These are phyloP conservation scores for Nemania serpens DNA, from an alignment of 2,329 filamentous ascomycete species.

Conservation along the genomic window DNA sequence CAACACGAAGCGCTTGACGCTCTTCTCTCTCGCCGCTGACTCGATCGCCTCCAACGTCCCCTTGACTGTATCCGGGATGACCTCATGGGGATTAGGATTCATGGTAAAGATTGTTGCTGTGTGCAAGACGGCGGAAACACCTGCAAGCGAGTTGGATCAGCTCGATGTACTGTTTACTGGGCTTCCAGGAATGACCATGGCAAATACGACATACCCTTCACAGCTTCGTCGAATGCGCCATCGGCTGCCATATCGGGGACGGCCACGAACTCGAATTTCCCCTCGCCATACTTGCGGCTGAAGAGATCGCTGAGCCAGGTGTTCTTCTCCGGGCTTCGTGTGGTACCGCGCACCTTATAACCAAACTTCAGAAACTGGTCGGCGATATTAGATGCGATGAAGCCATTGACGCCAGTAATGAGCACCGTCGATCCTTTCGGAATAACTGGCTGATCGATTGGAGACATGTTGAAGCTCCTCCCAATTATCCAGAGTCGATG, in stretches of 20 bases:
- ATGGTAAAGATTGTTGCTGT: slow-evolving; percentile 25
- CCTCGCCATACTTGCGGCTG: slow-evolving; percentile 28
- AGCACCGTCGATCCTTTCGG: slow-evolving; percentile 43
- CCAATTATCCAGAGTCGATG: too few species aligned
- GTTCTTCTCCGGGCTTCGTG: slow-evolving; percentile 24
- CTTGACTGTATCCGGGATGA: slow-evolving; percentile 12
- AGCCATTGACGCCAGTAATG: slow-evolving; percentile 49
- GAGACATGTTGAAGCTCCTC: slow-evolving; percentile 8
- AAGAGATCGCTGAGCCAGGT: slow-evolving; percentile 30
- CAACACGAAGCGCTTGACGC: slow-evolving; percentile 33
- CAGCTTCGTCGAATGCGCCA: slow-evolving; percentile 27
- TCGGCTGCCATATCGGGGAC: slow-evolving; percentile 27
- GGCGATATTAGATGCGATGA: slow-evolving; percentile 47
- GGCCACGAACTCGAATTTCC: slow-evolving; percentile 26
- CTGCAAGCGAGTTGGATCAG: not conserved
- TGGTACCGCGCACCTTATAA: slow-evolving; percentile 48
- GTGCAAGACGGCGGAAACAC: slow-evolving; percentile 30
- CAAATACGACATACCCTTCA: slow-evolving; percentile 18
- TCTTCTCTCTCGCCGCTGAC: slow-evolving; percentile 27
- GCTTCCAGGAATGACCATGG: too few species aligned
- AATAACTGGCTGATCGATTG: slow-evolving; percentile 22
- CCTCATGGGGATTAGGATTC: slow-evolving; percentile 27
- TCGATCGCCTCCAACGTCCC: slow-evolving; percentile 23
- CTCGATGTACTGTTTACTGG: not conserved
- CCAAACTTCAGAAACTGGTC: slow-evolving; percentile 46